phyloP scores from a whole-genome alignment of 257 asterid species.

The Solanum infundibuliforme region DNA sequence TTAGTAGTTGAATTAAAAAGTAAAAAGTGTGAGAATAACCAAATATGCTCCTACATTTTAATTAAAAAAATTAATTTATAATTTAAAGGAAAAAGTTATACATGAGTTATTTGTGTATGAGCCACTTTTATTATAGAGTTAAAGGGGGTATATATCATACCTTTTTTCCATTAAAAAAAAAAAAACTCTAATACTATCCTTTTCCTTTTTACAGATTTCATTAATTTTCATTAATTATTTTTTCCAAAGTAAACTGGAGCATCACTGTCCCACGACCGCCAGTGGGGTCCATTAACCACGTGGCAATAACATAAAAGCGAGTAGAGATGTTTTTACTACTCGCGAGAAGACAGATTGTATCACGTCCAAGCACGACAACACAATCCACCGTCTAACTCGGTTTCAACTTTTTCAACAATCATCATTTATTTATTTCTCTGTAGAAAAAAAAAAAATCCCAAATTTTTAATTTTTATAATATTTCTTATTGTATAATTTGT shows the following conservation, averaged over 20 bases:
- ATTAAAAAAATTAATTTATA: no score
- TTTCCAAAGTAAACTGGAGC: not conserved
- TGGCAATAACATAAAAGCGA: not conserved
- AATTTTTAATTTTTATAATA: not conserved
- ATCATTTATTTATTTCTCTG: not conserved
- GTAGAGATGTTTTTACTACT: not conserved
- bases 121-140: no score
- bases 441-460: not conserved
- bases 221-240: not conserved
- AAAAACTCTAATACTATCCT: no score
- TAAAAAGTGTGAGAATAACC: no score
- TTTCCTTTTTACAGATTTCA: not conserved
- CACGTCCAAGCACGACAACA: conserved; percentile 2
- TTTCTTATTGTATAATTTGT: not conserved
- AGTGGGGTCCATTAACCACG: not conserved
- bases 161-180: no score
- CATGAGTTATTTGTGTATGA: no score
- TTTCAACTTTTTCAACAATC: not conserved
- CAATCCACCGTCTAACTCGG: conserved; percentile 4
- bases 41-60: no score
- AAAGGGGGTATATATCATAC: no score
- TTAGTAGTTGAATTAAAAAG: no score
- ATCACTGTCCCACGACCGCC: not conserved
- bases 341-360: not conserved
- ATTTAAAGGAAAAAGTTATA: no score